Evolutionary conservation across 2,329 filamentous ascomycete species (phyloP).

Genomic region (Ophiostoma sp.): DNA sequence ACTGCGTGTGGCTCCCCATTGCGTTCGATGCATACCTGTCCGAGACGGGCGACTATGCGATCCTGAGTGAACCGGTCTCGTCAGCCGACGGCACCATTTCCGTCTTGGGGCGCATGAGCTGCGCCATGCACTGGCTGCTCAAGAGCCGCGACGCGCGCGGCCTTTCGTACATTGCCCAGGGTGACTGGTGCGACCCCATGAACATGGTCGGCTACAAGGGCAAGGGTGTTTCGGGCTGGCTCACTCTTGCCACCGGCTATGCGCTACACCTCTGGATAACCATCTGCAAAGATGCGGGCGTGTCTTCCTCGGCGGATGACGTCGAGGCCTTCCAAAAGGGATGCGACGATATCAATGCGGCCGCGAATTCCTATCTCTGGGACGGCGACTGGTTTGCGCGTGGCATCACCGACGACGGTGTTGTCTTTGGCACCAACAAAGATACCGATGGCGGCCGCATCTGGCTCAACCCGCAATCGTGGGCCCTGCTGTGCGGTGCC

Average conservation of each 20-base stretch:
- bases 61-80: background rate
- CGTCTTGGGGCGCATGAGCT: constrained; percentile 50
- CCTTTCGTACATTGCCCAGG: constrained; percentile 53
- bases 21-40: constrained; percentile 50
- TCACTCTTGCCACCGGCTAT: constrained; percentile 51
- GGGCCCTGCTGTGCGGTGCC: background rate
- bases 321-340: background rate
- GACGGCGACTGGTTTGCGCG: constrained; percentile 53
- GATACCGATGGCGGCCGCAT: constrained; percentile 46
- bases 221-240: constrained; percentile 53
- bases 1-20: constrained; percentile 54
- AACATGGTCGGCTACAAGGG: constrained; percentile 59
- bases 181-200: constrained; percentile 58
- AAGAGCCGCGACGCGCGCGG: constrained; percentile 47
- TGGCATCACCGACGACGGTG: constrained; percentile 53
- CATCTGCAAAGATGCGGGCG: constrained; percentile 42
- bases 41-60: constrained; percentile 47
- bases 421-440: constrained; percentile 46
- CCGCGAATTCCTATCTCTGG: constrained; percentile 50
- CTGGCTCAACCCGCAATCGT: background rate
- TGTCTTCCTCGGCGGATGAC: background rate
- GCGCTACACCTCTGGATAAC: constrained; percentile 49
- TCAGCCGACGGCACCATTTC: constrained; percentile 39
- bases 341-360: constrained; percentile 43
- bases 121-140: constrained; percentile 55